Conservation (phyloP, 192 early-diverging fungal genomes). For the Podila verticillata region DNA sequence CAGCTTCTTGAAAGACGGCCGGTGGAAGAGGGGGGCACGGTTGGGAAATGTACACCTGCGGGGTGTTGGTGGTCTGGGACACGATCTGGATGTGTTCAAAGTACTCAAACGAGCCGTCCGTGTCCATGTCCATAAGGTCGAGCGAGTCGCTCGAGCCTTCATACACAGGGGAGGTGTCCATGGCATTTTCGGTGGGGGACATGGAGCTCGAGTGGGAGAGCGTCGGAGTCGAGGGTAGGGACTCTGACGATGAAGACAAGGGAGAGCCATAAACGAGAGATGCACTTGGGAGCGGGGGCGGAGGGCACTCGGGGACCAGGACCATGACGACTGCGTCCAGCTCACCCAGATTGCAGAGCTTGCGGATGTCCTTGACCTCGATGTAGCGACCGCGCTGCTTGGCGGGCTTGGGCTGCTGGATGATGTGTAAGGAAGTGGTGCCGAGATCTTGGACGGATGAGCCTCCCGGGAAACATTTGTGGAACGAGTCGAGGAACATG, state of each 20-base stretch:
- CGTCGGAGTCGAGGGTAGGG: too few relatives aligned
- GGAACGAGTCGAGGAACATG: background rate
- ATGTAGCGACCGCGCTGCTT: slow-evolving; percentile 11
- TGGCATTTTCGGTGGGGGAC: background rate
- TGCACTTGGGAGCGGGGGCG: background rate
- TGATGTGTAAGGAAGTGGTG: slow-evolving; percentile 1
- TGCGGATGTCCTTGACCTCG: slow-evolving; percentile 14
- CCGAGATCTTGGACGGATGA: background rate
- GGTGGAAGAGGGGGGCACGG: background rate
- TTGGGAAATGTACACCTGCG: background rate
- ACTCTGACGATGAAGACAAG: background rate
- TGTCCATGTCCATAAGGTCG: background rate
- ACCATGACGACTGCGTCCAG: background rate
- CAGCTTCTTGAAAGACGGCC: background rate
- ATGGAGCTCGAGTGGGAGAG: background rate
- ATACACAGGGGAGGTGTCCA: too few relatives aligned
- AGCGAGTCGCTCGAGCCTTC: background rate
- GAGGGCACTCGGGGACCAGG: background rate
- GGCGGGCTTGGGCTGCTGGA: slow-evolving; percentile 13
- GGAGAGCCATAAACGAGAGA: background rate
- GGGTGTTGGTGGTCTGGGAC: background rate
- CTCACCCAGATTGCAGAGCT: background rate
- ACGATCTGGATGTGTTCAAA: background rate
- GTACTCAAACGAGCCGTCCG: background rate
- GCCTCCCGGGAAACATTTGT: background rate